These are phyloP conservation scores for Boletus eberwhitei DNA, from an alignment of 768 basidiomycete genomes.

Conservation along the genomic window DNA sequence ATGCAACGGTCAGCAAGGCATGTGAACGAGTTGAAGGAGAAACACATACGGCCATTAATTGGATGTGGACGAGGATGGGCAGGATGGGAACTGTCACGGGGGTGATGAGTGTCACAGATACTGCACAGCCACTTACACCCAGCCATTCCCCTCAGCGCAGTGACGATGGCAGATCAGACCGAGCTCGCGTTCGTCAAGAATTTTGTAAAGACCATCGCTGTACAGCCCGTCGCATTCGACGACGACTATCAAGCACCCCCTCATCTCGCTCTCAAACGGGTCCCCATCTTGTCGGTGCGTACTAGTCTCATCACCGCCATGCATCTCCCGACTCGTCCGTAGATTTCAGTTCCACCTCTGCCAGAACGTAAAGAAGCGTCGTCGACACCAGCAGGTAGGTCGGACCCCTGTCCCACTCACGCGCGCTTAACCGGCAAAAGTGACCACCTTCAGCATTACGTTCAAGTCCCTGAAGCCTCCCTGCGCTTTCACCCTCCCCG, in stretches of 20 bases:
- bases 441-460: conserved; percentile 52
- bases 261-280: conserved; percentile 58
- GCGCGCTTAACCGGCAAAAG: conserved; percentile 17
- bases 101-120: conserved; percentile 14
- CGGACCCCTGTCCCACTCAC: not conserved
- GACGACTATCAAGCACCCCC: conserved; percentile 79
- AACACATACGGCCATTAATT: conserved; percentile 39
- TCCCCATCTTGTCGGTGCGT: conserved; percentile 68
- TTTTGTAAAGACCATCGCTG: conserved; percentile 59
- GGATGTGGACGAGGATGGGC: conserved; percentile 4
- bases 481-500: conserved; percentile 64
- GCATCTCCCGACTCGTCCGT: conserved; percentile 10
- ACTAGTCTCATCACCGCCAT: not conserved
- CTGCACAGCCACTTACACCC: conserved; percentile 21
- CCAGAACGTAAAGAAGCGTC: conserved; percentile 46
- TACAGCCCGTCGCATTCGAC: conserved; percentile 63
- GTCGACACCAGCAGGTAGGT: conserved; percentile 33
- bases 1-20: conserved; percentile 11
- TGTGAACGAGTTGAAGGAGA: not conserved
- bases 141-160: no score
- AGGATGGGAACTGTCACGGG: conserved; percentile 12
- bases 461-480: conserved; percentile 94
- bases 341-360: conserved; percentile 61
- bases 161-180: conserved; percentile 52
- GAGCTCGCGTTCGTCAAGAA: conserved; percentile 64